These are phyloP conservation scores for Sporothrix variecibatus DNA, from an alignment of 2,329 filamentous ascomycete species.

Conservation along the genomic window DNA sequence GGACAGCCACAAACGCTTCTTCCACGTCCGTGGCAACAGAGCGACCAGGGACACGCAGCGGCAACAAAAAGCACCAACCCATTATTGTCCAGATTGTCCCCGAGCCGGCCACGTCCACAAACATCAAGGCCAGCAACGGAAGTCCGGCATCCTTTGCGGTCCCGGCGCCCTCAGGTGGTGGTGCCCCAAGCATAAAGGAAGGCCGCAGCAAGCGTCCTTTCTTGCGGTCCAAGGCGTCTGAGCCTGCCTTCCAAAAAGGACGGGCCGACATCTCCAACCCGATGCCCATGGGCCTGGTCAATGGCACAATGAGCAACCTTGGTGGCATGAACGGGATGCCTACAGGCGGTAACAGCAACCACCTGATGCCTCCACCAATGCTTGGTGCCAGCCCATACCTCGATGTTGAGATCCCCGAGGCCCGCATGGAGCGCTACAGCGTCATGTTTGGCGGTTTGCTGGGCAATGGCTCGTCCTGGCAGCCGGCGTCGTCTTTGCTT, in stretches of 20 bases:
- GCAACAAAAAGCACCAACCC: constrained; percentile 48
- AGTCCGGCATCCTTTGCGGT: background rate
- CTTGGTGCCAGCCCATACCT: constrained; percentile 49
- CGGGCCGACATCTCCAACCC: background rate
- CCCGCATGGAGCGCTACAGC: constrained; percentile 85
- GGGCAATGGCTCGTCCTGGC: constrained; percentile 28
- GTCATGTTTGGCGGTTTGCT: constrained; percentile 87
- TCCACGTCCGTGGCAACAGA: constrained; percentile 20
- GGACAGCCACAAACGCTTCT: background rate
- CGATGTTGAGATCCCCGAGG: constrained; percentile 76
- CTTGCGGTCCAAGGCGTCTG: constrained; percentile 30
- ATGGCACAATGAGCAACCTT: constrained; percentile 11
- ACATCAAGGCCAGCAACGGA: constrained; percentile 6
- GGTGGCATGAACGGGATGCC: background rate
- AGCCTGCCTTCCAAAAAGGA: constrained; percentile 28
- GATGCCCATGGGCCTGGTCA: background rate
- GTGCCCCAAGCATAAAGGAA: constrained; percentile 3
- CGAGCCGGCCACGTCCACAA: constrained; percentile 14
- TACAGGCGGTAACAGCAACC: background rate
- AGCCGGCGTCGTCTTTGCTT: constrained; percentile 47
- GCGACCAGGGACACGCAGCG: constrained; percentile 39
- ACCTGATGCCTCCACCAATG: constrained; percentile 12
- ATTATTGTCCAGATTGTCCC: constrained; percentile 39
- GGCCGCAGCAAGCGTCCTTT: constrained; percentile 24
- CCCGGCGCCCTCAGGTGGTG: background rate